These are phyloP conservation scores for Pseudoneurospora amorphoporcata DNA, from an alignment of 495 filamentous ascomycete species.

Conservation along the genomic window DNA sequence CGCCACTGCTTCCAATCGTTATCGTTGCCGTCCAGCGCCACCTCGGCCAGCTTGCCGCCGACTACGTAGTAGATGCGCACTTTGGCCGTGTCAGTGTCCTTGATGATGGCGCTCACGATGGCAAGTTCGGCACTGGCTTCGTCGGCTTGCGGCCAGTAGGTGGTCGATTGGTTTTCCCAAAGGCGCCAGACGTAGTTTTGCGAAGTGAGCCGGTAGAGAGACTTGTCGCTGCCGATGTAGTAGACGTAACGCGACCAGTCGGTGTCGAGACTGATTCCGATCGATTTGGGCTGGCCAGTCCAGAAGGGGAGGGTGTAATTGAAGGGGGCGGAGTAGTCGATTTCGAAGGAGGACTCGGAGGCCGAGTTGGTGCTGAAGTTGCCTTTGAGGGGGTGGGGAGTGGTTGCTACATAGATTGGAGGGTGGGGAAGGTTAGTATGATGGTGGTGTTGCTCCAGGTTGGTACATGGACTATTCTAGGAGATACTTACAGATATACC, in stretches of 20 bases:
- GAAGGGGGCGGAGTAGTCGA: slow-evolving; percentile 15
- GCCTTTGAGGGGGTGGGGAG: slow-evolving; percentile 18
- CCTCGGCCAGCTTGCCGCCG: slow-evolving; percentile 20
- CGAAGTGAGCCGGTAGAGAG: slow-evolving; percentile 18
- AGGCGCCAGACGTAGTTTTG: slow-evolving; percentile 16
- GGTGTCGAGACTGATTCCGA: slow-evolving; percentile 23
- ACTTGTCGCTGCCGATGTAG: slow-evolving; percentile 28
- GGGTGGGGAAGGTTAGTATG: slow-evolving; percentile 2
- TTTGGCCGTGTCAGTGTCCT: slow-evolving; percentile 9
- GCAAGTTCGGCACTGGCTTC: slow-evolving; percentile 21
- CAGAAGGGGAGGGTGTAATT: slow-evolving; percentile 25
- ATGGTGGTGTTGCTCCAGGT: background rate
- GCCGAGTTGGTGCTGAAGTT: slow-evolving; percentile 14
- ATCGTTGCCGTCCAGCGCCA: slow-evolving; percentile 12
- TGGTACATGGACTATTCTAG: background rate
- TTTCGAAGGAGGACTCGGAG: slow-evolving; percentile 4
- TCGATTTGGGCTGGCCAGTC: slow-evolving; percentile 13
- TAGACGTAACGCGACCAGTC: slow-evolving; percentile 19
- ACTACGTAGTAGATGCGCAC: slow-evolving; percentile 27
- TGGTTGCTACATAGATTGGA: slow-evolving; percentile 15
- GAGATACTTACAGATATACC: slow-evolving; percentile 15
- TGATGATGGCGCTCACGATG: slow-evolving; percentile 7
- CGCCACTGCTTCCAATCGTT: slow-evolving; percentile 16
- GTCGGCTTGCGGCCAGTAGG: slow-evolving; percentile 27
- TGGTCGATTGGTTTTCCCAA: slow-evolving; percentile 10